A percentile compares a stretch with the other conserved stretches of the same genome.
These are phyloP conservation scores for Spatholobus suberectus DNA, from an alignment of 306 rosid genomes.

Conservation along the genomic window DNA sequence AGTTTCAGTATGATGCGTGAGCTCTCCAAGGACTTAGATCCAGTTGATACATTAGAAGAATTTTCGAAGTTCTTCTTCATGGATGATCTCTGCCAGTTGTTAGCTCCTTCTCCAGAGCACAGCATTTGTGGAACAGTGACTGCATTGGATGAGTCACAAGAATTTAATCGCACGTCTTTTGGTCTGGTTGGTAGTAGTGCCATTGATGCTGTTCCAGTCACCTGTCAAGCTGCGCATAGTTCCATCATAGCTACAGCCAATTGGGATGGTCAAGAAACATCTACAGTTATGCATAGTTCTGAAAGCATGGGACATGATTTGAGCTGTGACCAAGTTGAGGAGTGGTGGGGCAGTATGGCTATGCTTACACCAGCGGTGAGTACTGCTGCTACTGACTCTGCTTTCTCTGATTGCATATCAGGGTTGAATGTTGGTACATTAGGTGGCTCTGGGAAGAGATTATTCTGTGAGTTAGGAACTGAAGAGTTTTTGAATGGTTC, in stretches of 20 bases:
- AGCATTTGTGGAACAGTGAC: constrained; percentile 37
- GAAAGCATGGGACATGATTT: constrained; percentile 50
- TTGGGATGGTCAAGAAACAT: constrained; percentile 48
- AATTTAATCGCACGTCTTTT: constrained; percentile 44
- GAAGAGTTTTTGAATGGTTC: constrained; percentile 67
- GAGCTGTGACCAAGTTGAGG: constrained; percentile 39
- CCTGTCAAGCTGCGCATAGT: constrained; percentile 35
- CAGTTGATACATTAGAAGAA: constrained; percentile 43
- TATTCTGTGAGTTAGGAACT: constrained; percentile 71
- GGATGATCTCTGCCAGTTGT: constrained; percentile 74
- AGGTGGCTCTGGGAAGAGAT: constrained; percentile 53
- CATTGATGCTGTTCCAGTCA: constrained; percentile 16
- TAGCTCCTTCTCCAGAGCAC: constrained; percentile 55
- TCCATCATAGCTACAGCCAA: background rate
- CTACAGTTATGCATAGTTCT: constrained; percentile 21
- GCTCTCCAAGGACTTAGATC: constrained; percentile 46
- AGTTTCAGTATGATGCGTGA: constrained; percentile 31
- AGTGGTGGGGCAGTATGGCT: constrained; percentile 52
- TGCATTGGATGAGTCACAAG: constrained; percentile 48
- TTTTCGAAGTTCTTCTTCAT: constrained; percentile 45
- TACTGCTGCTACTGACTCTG: constrained; percentile 31
- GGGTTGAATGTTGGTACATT: constrained; percentile 48
- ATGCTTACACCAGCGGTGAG: constrained; percentile 45
- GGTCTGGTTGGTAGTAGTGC: constrained; percentile 45
- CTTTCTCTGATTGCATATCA: constrained; percentile 49